Evolutionary conservation across 345 rosid genomes (phyloP), one percentile per base, ranked within the genome.

Genomic region (Pelargonium nanum): DNA sequence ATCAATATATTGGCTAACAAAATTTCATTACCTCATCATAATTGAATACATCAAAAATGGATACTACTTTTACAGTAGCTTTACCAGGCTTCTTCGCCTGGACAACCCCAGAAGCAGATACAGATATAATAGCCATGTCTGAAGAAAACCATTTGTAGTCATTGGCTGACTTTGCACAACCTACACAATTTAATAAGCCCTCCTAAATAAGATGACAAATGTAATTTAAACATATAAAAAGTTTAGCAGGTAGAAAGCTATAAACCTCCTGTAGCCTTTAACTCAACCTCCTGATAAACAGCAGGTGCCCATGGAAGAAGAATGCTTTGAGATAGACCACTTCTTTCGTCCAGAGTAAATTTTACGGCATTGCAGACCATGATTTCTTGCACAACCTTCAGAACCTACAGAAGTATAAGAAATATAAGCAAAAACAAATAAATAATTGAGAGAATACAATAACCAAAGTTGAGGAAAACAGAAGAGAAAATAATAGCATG

Each of bases 131-230:
- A 67, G 76, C 72, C 65, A 68, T 69, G 72, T 92, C 95, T 44
- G 88, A 92, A 68, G 95, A 86, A 81, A 78, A 78, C 98, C 98
- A 92, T 80, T 78, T 81, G 80, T 83, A 92, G 75, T 92, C 98
- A 77, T 73, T 74, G 50, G 85, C 74, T 59, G 75, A 59, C 80
- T 80, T 82, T 66, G 87, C 96, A 70, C 98, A 92, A 69, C 97
- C 97, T 91, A 68, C 32, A 73, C 26, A 32, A 61, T 12, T 59
- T 24, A 70, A 66, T 16, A 45, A 24, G 60, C 48, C 26, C 50
- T 64, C 62, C 24, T 55, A 61, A 61, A 70, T 51, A 32, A 58
- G 22, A 40, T 17, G 20, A 57, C 57, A 57, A 20, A 50, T 20
- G 22, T 2, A 58, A 32, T 28, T 10, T 40, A 22, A 20, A 25